Base-by-base conservation (phyloP, 2,329 filamentous ascomycete species). In the Fusarium foetens region DNA sequence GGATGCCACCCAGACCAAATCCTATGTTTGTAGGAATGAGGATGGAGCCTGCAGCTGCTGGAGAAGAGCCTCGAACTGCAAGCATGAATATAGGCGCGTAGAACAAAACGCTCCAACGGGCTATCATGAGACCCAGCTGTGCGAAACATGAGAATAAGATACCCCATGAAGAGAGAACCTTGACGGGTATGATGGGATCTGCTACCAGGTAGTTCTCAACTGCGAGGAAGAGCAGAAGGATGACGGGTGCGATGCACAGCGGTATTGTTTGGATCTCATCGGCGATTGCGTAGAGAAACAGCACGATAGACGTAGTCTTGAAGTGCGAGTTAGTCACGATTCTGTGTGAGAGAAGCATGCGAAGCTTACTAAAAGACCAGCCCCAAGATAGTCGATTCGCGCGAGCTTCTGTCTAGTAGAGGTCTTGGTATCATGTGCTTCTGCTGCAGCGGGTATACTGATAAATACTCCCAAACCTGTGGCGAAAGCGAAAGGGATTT, bases 1-100 rank as follows among this genome's bases (percentile, higher is more conserved):
- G 72, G 0, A 97, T 81, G 0, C 93, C 93, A 29, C 94, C 94
- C 5, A 88, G 75, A 2, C 90, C 93, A 76, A 97, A 97, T 4
- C 93, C 94, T 10, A 89, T 79, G 80, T 97, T 97, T 1, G 94
- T 96, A 0, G 94, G 93, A 51, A 97, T 89, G 11, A 97, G 86
- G 39, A 95, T 91, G 8, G 92, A 87, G 6, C 94, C 94, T 5
- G 93, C 92, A 3, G 89, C 84, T 2, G 92, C 91, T 0, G 93
- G 91, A 2, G 87, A 82, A 83, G 92, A 92, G 61, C 89, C 89
- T 5, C 91, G 89, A 4, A 96, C 91, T 7, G 93, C 92, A 63
- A 96, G 89, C 38, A 93, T 92, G 75, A 94, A 95, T 46, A 94
- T 89, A 0, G 94, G 94, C 0, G 91, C 88, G 81, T 94, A 97